These are phyloP conservation scores for Clonostachys sp. DNA, from an alignment of 2,329 filamentous ascomycete genomes.

Conservation along the genomic window DNA sequence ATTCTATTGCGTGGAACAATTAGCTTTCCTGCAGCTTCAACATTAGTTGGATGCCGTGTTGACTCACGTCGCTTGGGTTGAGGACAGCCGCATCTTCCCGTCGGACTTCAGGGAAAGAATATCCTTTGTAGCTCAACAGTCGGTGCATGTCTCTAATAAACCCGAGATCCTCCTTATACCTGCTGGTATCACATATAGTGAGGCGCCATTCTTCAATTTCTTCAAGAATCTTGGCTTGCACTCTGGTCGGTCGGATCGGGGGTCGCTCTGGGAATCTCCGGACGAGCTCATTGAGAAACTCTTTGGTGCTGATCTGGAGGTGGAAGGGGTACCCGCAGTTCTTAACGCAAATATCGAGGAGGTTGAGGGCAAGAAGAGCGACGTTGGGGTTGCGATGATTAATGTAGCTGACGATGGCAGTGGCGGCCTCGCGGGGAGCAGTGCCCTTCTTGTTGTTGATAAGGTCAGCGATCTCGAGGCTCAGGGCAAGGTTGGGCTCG, in stretches of 20 bases:
- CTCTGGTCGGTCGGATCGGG: slow-evolving; percentile 76
- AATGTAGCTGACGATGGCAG: slow-evolving; percentile 88
- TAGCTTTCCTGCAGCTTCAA: background rate
- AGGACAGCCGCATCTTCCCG: slow-evolving; percentile 93
- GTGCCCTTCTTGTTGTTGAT: slow-evolving; percentile 97
- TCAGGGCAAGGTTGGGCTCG: slow-evolving; percentile 93
- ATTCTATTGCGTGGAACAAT: slow-evolving; percentile 50
- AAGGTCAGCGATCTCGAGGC: slow-evolving; percentile 92
- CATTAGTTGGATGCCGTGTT: slow-evolving; percentile 15
- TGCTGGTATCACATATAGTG: slow-evolving; percentile 96
- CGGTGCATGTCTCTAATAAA: slow-evolving; percentile 98
- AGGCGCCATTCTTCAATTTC: slow-evolving; percentile 97
- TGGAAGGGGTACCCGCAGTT: slow-evolving; percentile 99
- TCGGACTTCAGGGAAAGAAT: slow-evolving; percentile 88
- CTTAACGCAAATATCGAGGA: slow-evolving; percentile 98
- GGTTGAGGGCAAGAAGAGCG: slow-evolving; percentile 79
- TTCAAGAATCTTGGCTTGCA: slow-evolving; percentile 90
- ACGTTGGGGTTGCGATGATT: slow-evolving; percentile 98
- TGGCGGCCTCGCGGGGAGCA: slow-evolving; percentile 89
- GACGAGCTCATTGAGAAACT: slow-evolving; percentile 97
- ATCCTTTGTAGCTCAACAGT: slow-evolving; percentile 92
- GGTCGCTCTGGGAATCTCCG: slow-evolving; percentile 92
- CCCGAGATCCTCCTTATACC: slow-evolving; percentile 94
- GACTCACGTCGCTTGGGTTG: slow-evolving; percentile 89
- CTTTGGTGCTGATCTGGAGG: slow-evolving; percentile 96